Conservation (phyloP, 2,329 filamentous ascomycete species). For the Xylaria arbuscula region DNA sequence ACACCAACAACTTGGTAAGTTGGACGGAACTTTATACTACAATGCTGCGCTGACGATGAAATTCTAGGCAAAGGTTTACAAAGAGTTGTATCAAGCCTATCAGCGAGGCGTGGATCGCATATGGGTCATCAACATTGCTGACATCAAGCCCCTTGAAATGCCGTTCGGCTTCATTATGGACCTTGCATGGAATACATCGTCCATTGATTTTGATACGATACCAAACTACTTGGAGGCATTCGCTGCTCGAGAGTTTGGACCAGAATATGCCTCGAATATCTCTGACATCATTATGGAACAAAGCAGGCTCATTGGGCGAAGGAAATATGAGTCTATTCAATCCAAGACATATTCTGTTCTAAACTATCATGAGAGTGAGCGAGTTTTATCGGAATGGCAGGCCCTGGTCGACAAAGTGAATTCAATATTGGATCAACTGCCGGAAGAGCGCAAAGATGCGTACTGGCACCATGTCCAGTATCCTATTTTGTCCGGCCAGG, state of each 20-base stretch:
- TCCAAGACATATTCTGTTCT: conserved; percentile 66
- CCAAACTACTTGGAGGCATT: conserved; percentile 59
- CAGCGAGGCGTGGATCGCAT: conserved; percentile 68
- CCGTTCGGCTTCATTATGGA: conserved; percentile 42
- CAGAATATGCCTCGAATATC: conserved; percentile 57
- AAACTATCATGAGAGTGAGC: conserved; percentile 70
- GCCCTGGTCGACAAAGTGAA: conserved; percentile 58
- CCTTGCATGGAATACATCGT: conserved; percentile 66
- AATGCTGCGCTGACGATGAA: neutral
- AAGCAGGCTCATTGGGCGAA: conserved; percentile 59
- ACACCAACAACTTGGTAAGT: conserved; percentile 71
- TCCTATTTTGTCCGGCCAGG: conserved; percentile 67
- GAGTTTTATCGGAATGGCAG: conserved; percentile 64
- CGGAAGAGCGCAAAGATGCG: conserved; percentile 58
- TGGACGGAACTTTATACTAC: neutral
- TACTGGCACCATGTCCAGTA: conserved; percentile 72
- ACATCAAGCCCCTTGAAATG: conserved; percentile 67
- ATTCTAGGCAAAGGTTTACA: conserved; percentile 38
- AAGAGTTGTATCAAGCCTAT: conserved; percentile 69
- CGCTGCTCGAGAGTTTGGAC: conserved; percentile 63
- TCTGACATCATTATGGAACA: conserved; percentile 65
- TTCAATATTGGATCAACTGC: conserved; percentile 57
- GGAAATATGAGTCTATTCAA: conserved; percentile 71
- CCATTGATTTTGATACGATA: conserved; percentile 54
- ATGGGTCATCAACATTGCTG: conserved; percentile 75